Evolutionary conservation across 805 yeast species (phyloP).

Genomic region (Candida tammaniensis): DNA sequence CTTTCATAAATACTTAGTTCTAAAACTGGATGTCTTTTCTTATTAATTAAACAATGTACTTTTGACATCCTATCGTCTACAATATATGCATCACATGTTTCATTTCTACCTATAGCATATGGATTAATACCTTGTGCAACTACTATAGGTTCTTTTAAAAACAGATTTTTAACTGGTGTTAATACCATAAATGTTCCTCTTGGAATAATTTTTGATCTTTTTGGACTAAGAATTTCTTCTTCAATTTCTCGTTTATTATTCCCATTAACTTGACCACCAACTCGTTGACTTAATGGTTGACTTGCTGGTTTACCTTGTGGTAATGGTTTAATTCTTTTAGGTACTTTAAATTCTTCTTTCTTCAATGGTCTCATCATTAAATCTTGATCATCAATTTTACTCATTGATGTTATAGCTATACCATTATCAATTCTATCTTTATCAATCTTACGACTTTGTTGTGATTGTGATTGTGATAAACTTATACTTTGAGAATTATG

Average conservation of each 20-base stretch:
- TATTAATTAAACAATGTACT: constrained; percentile 69
- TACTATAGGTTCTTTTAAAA: constrained; percentile 45
- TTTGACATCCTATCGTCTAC: constrained; percentile 80
- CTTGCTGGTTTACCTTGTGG: constrained; percentile 37
- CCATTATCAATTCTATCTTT: constrained; percentile 23
- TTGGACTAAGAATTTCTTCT: neutral
- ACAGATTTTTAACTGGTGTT: constrained; percentile 47
- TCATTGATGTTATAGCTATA: constrained; percentile 32
- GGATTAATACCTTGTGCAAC: constrained; percentile 68
- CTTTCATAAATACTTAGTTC: constrained; percentile 55
- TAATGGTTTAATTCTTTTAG: constrained; percentile 41
- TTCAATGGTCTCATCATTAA: constrained; percentile 41
- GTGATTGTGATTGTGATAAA: constrained; percentile 69
- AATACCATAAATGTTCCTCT: constrained; percentile 64
- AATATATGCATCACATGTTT: constrained; percentile 57
- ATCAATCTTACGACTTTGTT: constrained; percentile 49
- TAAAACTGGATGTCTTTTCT: constrained; percentile 57
- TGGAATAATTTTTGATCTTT: constrained; percentile 28
- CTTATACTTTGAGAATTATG: constrained; percentile 41
- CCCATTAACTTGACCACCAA: too few relatives aligned
- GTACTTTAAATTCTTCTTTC: constrained; percentile 39
- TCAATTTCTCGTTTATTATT: constrained; percentile 4
- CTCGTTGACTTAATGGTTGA: constrained; percentile 5
- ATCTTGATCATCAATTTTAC: constrained; percentile 38
- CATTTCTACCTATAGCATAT: constrained; percentile 72